Percentiles rank a stretch among this genome's conserved stretches.
These are phyloP conservation scores for Hysterangium stoloniferum DNA, from an alignment of 768 basidiomycete genomes.

Conservation along the genomic window DNA sequence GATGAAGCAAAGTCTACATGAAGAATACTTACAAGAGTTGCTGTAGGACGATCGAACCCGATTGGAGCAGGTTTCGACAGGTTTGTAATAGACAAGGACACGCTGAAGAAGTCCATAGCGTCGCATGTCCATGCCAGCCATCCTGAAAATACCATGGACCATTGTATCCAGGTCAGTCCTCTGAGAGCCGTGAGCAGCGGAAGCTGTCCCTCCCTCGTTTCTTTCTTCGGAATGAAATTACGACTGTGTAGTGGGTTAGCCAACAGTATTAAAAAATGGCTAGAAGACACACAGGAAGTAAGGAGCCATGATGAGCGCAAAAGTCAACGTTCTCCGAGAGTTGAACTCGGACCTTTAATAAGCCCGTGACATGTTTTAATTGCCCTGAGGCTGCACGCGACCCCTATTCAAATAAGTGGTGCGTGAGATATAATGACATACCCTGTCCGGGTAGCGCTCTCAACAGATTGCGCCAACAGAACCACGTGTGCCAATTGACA, in stretches of 20 bases:
- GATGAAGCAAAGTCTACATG: too few species aligned
- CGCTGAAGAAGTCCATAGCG: conserved; percentile 82
- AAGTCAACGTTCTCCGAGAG: too few species aligned
- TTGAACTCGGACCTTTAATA: too few species aligned
- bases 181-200: conserved; percentile 38
- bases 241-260: conserved; percentile 11
- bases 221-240: conserved; percentile 43
- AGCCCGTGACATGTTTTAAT: too few species aligned
- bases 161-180: conserved; percentile 34
- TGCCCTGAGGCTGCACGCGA: too few species aligned
- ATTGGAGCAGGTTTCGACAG: conserved; percentile 15
- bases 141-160: conserved; percentile 30
- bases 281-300: conserved; percentile 30
- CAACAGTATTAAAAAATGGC: background rate
- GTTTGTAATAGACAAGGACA: conserved; percentile 26
- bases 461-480: too few species aligned
- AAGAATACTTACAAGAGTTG: conserved; percentile 38
- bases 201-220: conserved; percentile 29
- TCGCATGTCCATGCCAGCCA: conserved; percentile 87
- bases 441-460: too few species aligned
- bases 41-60: conserved; percentile 44
- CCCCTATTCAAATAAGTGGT: too few species aligned
- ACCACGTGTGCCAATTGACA: too few species aligned
- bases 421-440: too few species aligned
- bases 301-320: conserved; percentile 42